These are phyloP conservation scores for Plasmodium sp. DNA, from an alignment of 169 alveolate species.

Conservation along the genomic window DNA sequence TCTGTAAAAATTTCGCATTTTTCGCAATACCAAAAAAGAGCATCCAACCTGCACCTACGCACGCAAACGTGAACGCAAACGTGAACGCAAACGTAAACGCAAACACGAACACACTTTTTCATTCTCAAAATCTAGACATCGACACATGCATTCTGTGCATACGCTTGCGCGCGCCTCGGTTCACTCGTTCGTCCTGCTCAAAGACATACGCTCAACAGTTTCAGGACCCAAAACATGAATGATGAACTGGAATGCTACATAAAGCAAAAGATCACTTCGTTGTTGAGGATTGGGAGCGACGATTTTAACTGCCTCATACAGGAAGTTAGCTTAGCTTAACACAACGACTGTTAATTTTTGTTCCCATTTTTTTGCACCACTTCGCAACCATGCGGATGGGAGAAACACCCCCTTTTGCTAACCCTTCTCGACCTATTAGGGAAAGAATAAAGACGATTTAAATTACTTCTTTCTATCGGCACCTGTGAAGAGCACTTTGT, in stretches of 20 bases:
- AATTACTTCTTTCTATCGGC: constrained; percentile 38
- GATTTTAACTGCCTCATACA: constrained; percentile 18
- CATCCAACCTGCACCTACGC: background rate
- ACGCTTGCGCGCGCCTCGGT: background rate
- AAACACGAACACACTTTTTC: background rate
- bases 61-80: background rate
- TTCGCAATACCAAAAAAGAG: background rate
- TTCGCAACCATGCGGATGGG: background rate
- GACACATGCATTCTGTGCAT: constrained; percentile 1
- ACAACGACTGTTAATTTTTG: background rate
- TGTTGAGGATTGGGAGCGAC: constrained; percentile 42
- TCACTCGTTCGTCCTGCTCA: background rate
- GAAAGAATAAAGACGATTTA: constrained; percentile 37
- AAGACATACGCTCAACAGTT: background rate
- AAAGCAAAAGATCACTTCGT: constrained; percentile 34
- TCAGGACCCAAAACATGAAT: constrained; percentile 37
- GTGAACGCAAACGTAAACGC: background rate
- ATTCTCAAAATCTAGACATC: constrained; percentile 8
- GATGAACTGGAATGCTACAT: constrained; percentile 45
- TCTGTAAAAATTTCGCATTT: background rate
- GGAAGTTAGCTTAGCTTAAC: constrained; percentile 16
- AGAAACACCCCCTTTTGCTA: background rate
- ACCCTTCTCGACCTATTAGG: background rate
- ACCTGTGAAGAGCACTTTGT: constrained; percentile 41
- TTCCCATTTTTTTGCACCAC: background rate